Conservation (phyloP, 371 early-diverging fungal genomes). For the Saksenaea vasiformis region DNA sequence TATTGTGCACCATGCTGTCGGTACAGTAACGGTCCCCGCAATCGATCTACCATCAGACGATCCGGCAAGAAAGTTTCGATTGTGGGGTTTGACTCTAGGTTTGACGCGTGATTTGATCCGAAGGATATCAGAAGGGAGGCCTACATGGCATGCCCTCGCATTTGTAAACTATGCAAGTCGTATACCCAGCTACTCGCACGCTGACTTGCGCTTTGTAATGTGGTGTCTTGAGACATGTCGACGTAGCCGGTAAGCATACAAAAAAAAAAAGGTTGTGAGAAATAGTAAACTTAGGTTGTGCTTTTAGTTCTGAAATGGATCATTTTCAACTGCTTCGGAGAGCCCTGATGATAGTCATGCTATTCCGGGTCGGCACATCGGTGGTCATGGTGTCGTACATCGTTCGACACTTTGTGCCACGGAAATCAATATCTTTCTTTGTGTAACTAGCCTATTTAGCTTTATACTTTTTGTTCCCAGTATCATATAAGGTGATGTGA, state of each 20-base stretch:
- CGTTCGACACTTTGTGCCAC: background rate
- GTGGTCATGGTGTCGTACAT: conserved; percentile 1
- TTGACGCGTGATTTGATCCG: conserved; percentile 66
- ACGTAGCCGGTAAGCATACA: background rate
- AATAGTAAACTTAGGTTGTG: background rate
- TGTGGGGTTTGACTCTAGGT: conserved; percentile 72
- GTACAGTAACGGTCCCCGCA: conserved; percentile 36
- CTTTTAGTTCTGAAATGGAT: background rate
- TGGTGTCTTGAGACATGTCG: background rate
- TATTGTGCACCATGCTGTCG: conserved; percentile 17
- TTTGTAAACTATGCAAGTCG: background rate
- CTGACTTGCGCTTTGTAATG: background rate
- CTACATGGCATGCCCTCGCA: conserved; percentile 21
- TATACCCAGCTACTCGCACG: background rate
- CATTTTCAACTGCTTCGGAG: background rate
- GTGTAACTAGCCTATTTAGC: background rate
- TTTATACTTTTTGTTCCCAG: background rate
- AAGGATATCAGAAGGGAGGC: conserved; percentile 30
- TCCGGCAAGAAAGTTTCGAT: conserved; percentile 32
- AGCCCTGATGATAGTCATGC: background rate
- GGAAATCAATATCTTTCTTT: background rate
- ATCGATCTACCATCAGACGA: conserved; percentile 45
- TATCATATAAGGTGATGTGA: background rate
- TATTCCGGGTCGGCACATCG: background rate
- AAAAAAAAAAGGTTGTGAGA: background rate